Evolutionary conservation across 495 filamentous ascomycete genomes (phyloP), one percentile per base, ranked within the genome.

Genomic region (Penicillium egyptiacum): DNA sequence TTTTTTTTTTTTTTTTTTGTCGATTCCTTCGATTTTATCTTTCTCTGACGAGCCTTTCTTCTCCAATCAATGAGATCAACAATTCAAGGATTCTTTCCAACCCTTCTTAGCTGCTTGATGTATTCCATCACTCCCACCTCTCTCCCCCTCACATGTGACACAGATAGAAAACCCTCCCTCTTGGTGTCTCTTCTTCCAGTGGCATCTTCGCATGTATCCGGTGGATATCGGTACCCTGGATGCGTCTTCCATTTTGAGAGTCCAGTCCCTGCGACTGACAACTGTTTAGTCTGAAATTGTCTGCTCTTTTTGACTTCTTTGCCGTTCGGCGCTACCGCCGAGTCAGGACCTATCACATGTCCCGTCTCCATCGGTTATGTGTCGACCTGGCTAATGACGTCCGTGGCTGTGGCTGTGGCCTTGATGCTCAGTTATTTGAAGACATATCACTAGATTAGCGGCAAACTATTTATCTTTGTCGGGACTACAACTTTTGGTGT

Each of bases 381-480:
- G 9, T 47, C 43, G 40, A 23, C 51, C 7, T 51, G 4, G 44
- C 23, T 33, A n/a, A 31, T 50, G 41, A 7, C 25, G 9, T 43
- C 28, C 20, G 30, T 49, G 26, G 30, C 22, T 17, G 50, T 35
- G 55, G 49, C 35, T 42, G 17, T 26, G 25, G 6, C 25, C 1
- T 54, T 43, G 2, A 10, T 33, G 22, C 16, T 26, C 35, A 30
- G 26, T 17, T 51, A 3, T 55, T 44, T 46, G 28, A 60, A 52
- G 58, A 65, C 58, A 30, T 52, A 56, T 50, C 46, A 31, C 48
- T 31, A 35, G 33, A 56, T 46, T 50, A 37, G 33, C 47, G 64
- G 52, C 64, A 67, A 67, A 64, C 55, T 67, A 67, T 60, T 60
- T 62, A 41, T 62, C 59, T 64, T 67, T 65, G 62, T 61, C 62